phyloP scores from a whole-genome alignment of 768 basidiomycete species.

The Kwoniella newhampshirensis region DNA sequence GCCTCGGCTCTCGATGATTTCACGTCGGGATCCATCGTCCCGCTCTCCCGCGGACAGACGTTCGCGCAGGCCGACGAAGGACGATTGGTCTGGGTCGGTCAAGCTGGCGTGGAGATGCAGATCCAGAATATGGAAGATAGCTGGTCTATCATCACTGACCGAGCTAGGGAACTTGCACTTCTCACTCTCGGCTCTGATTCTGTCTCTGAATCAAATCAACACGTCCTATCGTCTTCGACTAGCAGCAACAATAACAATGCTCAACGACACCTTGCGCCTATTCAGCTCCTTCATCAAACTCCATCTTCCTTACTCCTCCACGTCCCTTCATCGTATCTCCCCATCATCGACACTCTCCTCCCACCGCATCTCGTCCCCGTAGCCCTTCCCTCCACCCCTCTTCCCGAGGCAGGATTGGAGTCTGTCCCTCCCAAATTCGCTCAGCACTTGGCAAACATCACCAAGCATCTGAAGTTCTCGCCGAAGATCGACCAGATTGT shows the following conservation, averaged over 20 bases:
- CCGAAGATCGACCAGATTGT: constrained; percentile 69
- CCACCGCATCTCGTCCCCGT: constrained; percentile 73
- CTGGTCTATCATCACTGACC: constrained; percentile 13
- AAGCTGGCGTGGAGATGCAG: constrained; percentile 49
- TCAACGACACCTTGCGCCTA: constrained; percentile 1
- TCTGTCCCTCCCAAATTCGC: constrained; percentile 64
- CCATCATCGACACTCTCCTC: constrained; percentile 62
- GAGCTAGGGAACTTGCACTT: constrained; percentile 1
- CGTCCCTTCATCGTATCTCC: constrained; percentile 34
- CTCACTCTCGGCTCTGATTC: neutral
- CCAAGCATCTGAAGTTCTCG: constrained; percentile 65
- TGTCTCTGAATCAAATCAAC: neutral
- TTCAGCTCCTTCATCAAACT: constrained; percentile 31
- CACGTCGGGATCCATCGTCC: constrained; percentile 26
- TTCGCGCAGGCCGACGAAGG: constrained; percentile 8
- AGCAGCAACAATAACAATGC: too few relatives aligned
- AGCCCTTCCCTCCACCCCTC: constrained; percentile 60
- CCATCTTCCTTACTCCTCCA: constrained; percentile 42
- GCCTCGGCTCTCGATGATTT: constrained; percentile 19
- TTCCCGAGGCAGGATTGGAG: constrained; percentile 44
- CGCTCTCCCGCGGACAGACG: constrained; percentile 3
- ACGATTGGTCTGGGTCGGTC: constrained; percentile 52
- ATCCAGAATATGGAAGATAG: constrained; percentile 6
- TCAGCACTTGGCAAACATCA: constrained; percentile 62
- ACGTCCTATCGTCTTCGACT: neutral